These are phyloP conservation scores for Anethum foeniculum DNA, from an alignment of 140 eudicot genomes.

Conservation along the genomic window DNA sequence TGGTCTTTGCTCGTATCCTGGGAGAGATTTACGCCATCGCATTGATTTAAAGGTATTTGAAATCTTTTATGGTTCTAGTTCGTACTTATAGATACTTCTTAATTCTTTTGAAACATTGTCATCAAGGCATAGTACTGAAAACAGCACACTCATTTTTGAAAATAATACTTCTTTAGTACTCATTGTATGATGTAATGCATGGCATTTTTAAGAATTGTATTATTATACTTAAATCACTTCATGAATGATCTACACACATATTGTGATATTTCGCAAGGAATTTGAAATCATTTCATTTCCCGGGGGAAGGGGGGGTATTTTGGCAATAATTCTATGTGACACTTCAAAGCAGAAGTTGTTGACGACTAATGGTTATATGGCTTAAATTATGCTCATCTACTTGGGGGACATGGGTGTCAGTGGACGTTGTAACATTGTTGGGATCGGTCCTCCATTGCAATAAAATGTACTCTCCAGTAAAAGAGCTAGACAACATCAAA, in stretches of 20 bases:
- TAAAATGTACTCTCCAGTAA: not conserved
- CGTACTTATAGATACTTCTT: not conserved
- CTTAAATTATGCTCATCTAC: not conserved
- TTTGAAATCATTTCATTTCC: not conserved
- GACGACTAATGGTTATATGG: not conserved
- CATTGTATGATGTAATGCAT: not conserved
- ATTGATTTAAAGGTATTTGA: slow-evolving; percentile 77
- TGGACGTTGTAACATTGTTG: not conserved
- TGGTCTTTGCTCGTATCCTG: slow-evolving; percentile 97
- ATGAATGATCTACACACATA: not conserved
- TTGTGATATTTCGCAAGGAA: too few relatives aligned
- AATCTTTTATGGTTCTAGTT: not conserved
- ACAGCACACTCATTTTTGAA: not conserved
- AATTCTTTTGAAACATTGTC: not conserved
- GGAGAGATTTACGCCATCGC: slow-evolving; percentile 84
- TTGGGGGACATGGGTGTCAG: not conserved
- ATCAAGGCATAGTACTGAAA: not conserved
- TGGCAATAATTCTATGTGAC: not conserved
- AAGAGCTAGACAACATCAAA: not conserved
- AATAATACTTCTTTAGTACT: not conserved
- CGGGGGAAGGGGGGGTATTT: not conserved
- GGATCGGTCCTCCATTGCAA: not conserved
- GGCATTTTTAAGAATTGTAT: not conserved
- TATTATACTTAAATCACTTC: not conserved
- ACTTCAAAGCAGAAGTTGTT: not conserved